Percentiles rank a stretch among this genome's conserved stretches.
phyloP scores from a whole-genome alignment of 768 basidiomycete species.

The Suillus bovinus region DNA sequence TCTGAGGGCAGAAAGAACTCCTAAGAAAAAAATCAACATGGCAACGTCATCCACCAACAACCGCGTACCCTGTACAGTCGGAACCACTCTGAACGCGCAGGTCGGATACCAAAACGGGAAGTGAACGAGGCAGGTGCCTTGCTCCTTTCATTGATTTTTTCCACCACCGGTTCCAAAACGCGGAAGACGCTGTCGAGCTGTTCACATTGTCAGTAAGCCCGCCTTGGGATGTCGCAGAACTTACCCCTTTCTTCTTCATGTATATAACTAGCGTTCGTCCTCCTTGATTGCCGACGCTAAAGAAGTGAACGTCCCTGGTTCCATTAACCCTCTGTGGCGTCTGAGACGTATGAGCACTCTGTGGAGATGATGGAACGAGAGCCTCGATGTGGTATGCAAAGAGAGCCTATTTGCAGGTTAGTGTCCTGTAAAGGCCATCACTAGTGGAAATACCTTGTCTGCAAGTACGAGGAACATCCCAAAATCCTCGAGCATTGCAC shows the following conservation, averaged over 20 bases:
- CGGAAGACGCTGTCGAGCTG: constrained; percentile 91
- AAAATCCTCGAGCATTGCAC: constrained; percentile 95
- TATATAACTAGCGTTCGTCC: constrained; percentile 90
- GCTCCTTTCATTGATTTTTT: constrained; percentile 78
- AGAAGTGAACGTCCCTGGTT: constrained; percentile 92
- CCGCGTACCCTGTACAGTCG: constrained; percentile 69
- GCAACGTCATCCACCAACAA: background rate
- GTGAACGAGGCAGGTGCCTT: constrained; percentile 71
- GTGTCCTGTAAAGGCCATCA: background rate
- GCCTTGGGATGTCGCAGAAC: constrained; percentile 21
- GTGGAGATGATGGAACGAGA: constrained; percentile 83
- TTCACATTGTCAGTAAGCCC: constrained; percentile 5
- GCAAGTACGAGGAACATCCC: constrained; percentile 95
- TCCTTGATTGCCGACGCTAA: constrained; percentile 86
- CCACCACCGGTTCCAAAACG: constrained; percentile 94
- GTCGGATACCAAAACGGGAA: constrained; percentile 74
- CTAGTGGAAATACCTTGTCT: constrained; percentile 62
- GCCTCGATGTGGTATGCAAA: constrained; percentile 97
- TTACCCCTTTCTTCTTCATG: constrained; percentile 91
- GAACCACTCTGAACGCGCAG: constrained; percentile 92
- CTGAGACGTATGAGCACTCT: constrained; percentile 65
- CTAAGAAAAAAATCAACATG: constrained; percentile 25
- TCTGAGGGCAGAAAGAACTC: constrained; percentile 94
- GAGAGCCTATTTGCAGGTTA: constrained; percentile 52
- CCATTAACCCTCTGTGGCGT: constrained; percentile 91